Percentiles rank a stretch among this genome's conserved stretches.
phyloP scores from a whole-genome alignment of 2,329 filamentous ascomycete species.

The Aureobasidium leucospermi region DNA sequence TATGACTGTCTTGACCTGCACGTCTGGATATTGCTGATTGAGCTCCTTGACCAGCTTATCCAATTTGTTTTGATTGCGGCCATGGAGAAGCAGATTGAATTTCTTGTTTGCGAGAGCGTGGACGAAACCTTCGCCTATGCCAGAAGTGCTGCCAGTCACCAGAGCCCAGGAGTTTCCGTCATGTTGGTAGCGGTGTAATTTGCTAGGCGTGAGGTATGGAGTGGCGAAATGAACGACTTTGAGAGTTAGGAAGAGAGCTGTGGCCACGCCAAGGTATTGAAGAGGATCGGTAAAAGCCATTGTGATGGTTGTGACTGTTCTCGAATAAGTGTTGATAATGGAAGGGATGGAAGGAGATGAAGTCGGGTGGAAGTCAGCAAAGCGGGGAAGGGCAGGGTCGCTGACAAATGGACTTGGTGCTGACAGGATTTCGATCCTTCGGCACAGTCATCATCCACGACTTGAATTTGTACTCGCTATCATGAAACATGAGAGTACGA shows the following conservation, averaged over 20 bases:
- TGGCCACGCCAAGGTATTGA: neutral
- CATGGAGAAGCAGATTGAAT: conserved; percentile 53
- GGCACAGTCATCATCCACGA: no score
- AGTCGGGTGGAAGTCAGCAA: neutral
- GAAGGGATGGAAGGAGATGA: neutral
- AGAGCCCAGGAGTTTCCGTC: conserved; percentile 37
- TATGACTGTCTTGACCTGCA: conserved; percentile 35
- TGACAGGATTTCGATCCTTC: no score
- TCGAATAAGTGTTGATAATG: no score
- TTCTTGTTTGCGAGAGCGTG: conserved; percentile 44
- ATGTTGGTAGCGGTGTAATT: conserved; percentile 20
- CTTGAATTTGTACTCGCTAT: no score
- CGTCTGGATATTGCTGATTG: conserved; percentile 31
- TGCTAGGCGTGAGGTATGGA: conserved; percentile 21
- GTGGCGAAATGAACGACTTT: conserved; percentile 19
- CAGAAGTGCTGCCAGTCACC: conserved; percentile 49
- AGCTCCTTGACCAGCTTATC: conserved; percentile 35
- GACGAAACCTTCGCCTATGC: conserved; percentile 47
- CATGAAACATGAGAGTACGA: no score
- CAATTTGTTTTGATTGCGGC: conserved; percentile 47
- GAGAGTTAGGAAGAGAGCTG: conserved; percentile 12
- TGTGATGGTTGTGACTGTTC: neutral
- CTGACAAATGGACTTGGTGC: no score
- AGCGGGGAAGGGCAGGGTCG: neutral
- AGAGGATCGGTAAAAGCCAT: neutral